phyloP scores from a whole-genome alignment of 176 grass and related monocot genomes.

The Echinochloa phyllopogon region DNA sequence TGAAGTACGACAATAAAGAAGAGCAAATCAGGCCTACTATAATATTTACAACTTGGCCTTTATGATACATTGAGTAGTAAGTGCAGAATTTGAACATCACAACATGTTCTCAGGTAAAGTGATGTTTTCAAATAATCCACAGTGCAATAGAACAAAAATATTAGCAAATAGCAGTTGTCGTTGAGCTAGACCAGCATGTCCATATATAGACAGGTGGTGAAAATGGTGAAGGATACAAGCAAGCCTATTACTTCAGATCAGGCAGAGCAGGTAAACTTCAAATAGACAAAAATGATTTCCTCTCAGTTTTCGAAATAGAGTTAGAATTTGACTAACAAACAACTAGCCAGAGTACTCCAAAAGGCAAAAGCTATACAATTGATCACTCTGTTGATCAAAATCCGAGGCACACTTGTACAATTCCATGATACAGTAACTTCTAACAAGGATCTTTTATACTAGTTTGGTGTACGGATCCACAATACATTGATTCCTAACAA shows the following conservation, averaged over 20 bases:
- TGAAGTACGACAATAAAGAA: background rate
- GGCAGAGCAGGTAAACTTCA: conserved; percentile 1
- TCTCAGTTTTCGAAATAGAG: conserved; percentile 12
- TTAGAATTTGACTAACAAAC: conserved; percentile 11
- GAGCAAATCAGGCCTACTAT: background rate
- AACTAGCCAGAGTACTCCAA: background rate
- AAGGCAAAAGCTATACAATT: background rate
- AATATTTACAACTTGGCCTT: background rate
- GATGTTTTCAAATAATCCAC: background rate
- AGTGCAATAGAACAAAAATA: conserved; percentile 2
- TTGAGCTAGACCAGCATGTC: background rate
- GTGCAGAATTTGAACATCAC: background rate
- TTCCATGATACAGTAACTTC: conserved; percentile 1
- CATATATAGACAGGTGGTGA: conserved; percentile 9
- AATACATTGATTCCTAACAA: background rate
- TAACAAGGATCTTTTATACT: background rate
- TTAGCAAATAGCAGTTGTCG: background rate
- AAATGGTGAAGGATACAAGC: conserved; percentile 14
- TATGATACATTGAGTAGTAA: conserved; percentile 1
- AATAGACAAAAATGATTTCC: conserved; percentile 3
- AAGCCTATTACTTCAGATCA: conserved; percentile 15
- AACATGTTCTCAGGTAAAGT: background rate
- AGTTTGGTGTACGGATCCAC: conserved; percentile 7
- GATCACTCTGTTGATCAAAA: background rate
- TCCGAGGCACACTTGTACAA: background rate